Conservation (phyloP, 805 yeast species). For the Wickerhamomyces strasburgensis region DNA sequence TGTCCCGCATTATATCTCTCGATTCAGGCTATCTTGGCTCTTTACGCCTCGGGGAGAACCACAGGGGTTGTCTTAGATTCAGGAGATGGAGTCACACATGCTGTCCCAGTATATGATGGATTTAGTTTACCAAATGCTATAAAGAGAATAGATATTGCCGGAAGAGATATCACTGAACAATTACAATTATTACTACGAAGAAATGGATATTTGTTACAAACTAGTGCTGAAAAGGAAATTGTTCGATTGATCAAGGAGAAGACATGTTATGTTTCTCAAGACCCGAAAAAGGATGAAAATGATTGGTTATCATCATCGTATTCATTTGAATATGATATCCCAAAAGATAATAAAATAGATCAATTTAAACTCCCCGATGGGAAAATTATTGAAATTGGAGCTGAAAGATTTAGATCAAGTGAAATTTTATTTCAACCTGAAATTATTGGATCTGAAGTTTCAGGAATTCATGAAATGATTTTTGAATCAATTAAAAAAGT, state of each 20-base stretch:
- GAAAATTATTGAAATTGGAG: slow-evolving; percentile 55
- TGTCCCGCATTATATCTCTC: slow-evolving; percentile 99
- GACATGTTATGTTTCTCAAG: slow-evolving; percentile 58
- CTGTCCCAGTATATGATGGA: slow-evolving; percentile 99
- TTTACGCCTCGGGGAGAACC: slow-evolving; percentile 99
- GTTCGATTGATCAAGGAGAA: slow-evolving; percentile 76
- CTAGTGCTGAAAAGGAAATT: slow-evolving; percentile 79
- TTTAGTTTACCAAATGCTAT: slow-evolving; percentile 99
- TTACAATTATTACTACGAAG: slow-evolving; percentile 65
- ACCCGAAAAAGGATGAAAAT: slow-evolving; percentile 53
- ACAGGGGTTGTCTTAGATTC: slow-evolving; percentile 99
- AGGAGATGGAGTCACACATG: slow-evolving; percentile 99
- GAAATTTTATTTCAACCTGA: slow-evolving; percentile 84
- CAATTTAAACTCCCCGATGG: slow-evolving; percentile 81
- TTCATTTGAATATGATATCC: slow-evolving; percentile 9
- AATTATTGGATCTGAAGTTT: slow-evolving; percentile 67
- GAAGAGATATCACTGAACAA: slow-evolving; percentile 77
- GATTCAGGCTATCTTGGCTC: slow-evolving; percentile 96
- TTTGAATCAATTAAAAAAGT: slow-evolving; percentile 60
- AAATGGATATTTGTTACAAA: slow-evolving; percentile 57
- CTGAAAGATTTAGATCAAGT: slow-evolving; percentile 67
- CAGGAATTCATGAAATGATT: slow-evolving; percentile 62
- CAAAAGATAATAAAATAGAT: slow-evolving; percentile 16
- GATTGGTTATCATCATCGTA: slow-evolving; percentile 28
- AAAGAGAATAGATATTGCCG: slow-evolving; percentile 89